A percentile compares a stretch with the other conserved stretches of the same genome.
Conservation (phyloP, 345 rosid species). For the Hibiscus tridactylites region DNA sequence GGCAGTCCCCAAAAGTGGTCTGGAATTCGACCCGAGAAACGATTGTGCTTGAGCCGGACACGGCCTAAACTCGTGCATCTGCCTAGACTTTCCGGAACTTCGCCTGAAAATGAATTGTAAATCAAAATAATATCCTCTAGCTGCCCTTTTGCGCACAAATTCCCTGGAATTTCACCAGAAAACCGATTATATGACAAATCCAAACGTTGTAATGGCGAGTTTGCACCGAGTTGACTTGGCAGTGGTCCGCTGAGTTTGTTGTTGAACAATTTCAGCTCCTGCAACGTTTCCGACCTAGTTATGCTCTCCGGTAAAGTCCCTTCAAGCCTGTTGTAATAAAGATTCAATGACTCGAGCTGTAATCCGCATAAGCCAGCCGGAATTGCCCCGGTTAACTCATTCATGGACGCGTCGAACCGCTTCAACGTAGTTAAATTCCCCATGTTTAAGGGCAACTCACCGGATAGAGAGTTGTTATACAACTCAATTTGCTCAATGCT, state of each 20-base stretch:
- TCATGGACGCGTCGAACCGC: slow-evolving; percentile 59
- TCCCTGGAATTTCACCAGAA: slow-evolving; percentile 55
- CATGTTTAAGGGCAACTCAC: slow-evolving; percentile 45
- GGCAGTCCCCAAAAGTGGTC: slow-evolving; percentile 70
- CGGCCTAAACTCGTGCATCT: slow-evolving; percentile 58
- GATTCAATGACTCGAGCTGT: slow-evolving; percentile 52
- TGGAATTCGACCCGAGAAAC: slow-evolving; percentile 52
- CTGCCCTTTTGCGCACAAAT: slow-evolving; percentile 42
- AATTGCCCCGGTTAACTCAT: slow-evolving; percentile 50
- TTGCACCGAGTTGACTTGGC: slow-evolving; percentile 61
- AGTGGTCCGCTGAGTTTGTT: slow-evolving; percentile 59
- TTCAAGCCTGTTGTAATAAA: slow-evolving; percentile 55
- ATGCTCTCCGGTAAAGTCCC: slow-evolving; percentile 65
- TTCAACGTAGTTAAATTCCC: slow-evolving; percentile 40
- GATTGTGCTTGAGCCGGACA: slow-evolving; percentile 50
- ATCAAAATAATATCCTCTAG: slow-evolving; percentile 52
- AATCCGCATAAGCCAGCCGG: slow-evolving; percentile 52
- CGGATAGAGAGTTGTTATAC: slow-evolving; percentile 56
- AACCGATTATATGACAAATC: slow-evolving; percentile 64
- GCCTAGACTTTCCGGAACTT: slow-evolving; percentile 47
- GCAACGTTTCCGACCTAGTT: slow-evolving; percentile 38
- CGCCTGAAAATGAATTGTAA: slow-evolving; percentile 55
- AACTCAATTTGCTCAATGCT: slow-evolving; percentile 59
- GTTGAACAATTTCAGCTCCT: slow-evolving; percentile 63
- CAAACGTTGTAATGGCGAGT: slow-evolving; percentile 39